Evolutionary conservation across 192 early-diverging fungal species (phyloP).

Genomic region (Gamsiella multidivaricata): DNA sequence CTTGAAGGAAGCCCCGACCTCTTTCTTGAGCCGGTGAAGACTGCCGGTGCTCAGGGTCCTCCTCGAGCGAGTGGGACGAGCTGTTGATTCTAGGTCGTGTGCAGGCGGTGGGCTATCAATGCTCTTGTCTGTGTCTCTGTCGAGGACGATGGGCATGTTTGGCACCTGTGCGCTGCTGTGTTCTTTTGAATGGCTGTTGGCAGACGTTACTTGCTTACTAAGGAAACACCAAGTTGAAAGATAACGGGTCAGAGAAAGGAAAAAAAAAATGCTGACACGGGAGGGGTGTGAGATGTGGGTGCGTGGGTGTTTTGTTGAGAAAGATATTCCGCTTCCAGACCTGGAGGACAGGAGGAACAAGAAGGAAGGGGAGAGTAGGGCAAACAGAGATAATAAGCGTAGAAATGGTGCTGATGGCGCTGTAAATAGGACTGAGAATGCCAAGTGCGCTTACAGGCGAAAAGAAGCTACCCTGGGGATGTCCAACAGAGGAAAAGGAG

Average conservation of each 20-base stretch:
- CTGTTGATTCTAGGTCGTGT: background rate
- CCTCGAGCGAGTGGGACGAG: constrained; percentile 5
- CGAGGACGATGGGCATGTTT: constrained; percentile 28
- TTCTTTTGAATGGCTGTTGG: too few relatives aligned
- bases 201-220: background rate
- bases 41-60: constrained; percentile 14
- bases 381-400: background rate
- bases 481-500: background rate
- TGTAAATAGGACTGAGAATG: background rate
- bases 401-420: background rate
- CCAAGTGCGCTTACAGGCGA: background rate
- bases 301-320: too few relatives aligned
- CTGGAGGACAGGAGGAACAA: background rate
- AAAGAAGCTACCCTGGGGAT: background rate
- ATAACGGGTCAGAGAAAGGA: background rate
- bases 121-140: background rate
- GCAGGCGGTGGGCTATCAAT: background rate
- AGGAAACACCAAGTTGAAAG: background rate
- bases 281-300: too few relatives aligned
- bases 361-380: background rate
- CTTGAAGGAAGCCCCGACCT: background rate
- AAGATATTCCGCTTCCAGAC: too few relatives aligned
- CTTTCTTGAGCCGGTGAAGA: constrained; percentile 22
- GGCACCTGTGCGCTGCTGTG: background rate
- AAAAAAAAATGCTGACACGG: background rate